These are phyloP conservation scores for Magnusiomyces fungicola DNA, from an alignment of 1,139 yeast species.

Conservation along the genomic window DNA sequence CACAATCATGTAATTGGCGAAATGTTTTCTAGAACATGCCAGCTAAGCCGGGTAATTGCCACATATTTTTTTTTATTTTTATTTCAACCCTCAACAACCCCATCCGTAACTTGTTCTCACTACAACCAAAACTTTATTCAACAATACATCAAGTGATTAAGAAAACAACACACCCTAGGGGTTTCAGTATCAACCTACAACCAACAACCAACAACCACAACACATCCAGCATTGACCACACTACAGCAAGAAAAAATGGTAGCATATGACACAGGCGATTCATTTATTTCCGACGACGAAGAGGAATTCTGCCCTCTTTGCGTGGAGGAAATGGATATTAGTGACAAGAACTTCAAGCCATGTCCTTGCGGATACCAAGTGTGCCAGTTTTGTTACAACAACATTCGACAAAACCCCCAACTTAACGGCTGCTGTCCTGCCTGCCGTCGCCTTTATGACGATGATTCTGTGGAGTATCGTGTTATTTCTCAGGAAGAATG, in stretches of 20 bases:
- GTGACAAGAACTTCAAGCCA: constrained; percentile 94
- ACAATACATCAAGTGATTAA: too few species aligned
- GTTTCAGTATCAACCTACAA: neutral
- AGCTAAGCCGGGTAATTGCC: too few species aligned
- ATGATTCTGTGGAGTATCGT: constrained; percentile 83
- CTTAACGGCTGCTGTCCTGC: constrained; percentile 96
- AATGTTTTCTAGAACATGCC: too few species aligned
- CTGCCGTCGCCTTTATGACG: constrained; percentile 90
- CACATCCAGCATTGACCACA: neutral
- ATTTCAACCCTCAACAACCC: too few species aligned
- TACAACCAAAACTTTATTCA: too few species aligned
- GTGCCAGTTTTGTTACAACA: constrained; percentile 96
- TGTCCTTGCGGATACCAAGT: constrained; percentile 99
- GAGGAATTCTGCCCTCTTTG: constrained; percentile 82
- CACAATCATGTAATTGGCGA: too few species aligned
- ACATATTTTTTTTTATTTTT: too few species aligned
- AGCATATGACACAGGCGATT: constrained; percentile 31
- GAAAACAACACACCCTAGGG: too few species aligned
- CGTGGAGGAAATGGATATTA: constrained; percentile 85
- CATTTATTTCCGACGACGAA: constrained; percentile 69
- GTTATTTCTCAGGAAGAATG: constrained; percentile 74
- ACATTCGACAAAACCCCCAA: constrained; percentile 74
- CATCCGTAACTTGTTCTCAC: too few species aligned
- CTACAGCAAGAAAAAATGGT: constrained; percentile 21
- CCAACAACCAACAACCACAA: neutral